Percentiles rank a stretch among this genome's conserved stretches.
These are phyloP conservation scores for Diutina rugosa DNA, from an alignment of 1,139 yeast genomes.

Conservation along the genomic window DNA sequence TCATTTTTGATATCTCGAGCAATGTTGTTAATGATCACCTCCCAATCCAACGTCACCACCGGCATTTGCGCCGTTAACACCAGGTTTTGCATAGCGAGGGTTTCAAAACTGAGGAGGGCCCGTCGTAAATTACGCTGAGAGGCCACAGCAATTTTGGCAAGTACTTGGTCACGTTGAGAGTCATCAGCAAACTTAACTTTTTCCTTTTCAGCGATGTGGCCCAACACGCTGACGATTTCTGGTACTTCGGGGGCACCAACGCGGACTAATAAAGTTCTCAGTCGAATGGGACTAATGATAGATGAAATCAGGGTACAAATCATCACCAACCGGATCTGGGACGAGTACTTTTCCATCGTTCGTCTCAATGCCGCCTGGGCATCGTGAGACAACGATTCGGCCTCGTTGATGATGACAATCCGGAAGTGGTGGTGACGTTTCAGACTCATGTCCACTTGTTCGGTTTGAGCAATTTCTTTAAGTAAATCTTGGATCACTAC, in stretches of 20 bases:
- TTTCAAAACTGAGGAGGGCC: slow-evolving; percentile 70
- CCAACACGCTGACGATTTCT: slow-evolving; percentile 46
- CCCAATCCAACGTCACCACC: slow-evolving; percentile 74
- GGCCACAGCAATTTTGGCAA: slow-evolving; percentile 38
- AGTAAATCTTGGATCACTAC: slow-evolving; percentile 88
- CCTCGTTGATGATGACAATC: slow-evolving; percentile 88
- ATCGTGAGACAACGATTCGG: slow-evolving; percentile 83
- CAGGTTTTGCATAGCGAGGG: slow-evolving; percentile 68
- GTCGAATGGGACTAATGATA: slow-evolving; percentile 86
- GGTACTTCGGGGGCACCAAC: slow-evolving; percentile 65
- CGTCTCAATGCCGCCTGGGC: slow-evolving; percentile 97
- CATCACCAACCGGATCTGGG: slow-evolving; percentile 71
- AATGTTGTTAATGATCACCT: slow-evolving; percentile 52
- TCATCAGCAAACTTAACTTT: slow-evolving; percentile 29
- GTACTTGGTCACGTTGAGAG: slow-evolving; percentile 24
- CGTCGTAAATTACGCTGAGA: slow-evolving; percentile 67
- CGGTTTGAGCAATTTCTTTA: slow-evolving; percentile 91
- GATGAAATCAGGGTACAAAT: slow-evolving; percentile 84
- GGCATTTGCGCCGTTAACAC: slow-evolving; percentile 17
- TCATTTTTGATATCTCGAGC: slow-evolving; percentile 47
- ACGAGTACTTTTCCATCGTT: slow-evolving; percentile 95
- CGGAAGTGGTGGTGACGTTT: slow-evolving; percentile 60
- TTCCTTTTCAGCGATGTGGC: slow-evolving; percentile 46
- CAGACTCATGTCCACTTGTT: slow-evolving; percentile 70
- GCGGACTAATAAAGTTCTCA: slow-evolving; percentile 79